Percentiles rank a stretch among this genome's conserved stretches.
These are phyloP conservation scores for Dactylonectria macrodidyma DNA, from an alignment of 2,329 filamentous ascomycete genomes.

Conservation along the genomic window DNA sequence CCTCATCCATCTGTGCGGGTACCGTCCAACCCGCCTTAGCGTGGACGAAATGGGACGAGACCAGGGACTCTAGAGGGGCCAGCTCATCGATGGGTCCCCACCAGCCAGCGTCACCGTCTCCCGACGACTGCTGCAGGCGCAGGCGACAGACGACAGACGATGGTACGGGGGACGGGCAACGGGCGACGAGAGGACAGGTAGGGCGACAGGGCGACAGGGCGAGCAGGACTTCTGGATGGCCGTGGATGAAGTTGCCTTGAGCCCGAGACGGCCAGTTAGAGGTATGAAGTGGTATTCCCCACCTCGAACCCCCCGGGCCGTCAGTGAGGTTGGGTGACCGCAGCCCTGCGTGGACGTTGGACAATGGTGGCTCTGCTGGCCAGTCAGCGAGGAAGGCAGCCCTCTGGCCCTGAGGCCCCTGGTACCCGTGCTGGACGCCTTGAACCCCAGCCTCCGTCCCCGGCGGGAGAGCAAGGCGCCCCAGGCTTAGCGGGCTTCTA, in stretches of 20 bases:
- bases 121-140: constrained; percentile 47
- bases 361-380: constrained; percentile 36
- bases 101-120: constrained; percentile 49
- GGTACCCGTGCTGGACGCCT: constrained; percentile 18
- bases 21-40: constrained; percentile 45
- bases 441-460: constrained; percentile 39
- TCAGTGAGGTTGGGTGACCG: constrained; percentile 41
- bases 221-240: constrained; percentile 38
- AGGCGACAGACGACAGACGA: constrained; percentile 32
- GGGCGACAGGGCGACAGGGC: constrained; percentile 5
- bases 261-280: constrained; percentile 19
- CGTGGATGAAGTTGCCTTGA: constrained; percentile 23
- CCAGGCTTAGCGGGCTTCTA: constrained; percentile 23
- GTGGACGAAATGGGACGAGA: constrained; percentile 47
- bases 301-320: constrained; percentile 14
- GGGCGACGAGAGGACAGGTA: neutral
- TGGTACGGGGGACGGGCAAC: constrained; percentile 11
- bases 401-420: constrained; percentile 24
- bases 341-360: constrained; percentile 45
- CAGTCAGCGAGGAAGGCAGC: constrained; percentile 37
- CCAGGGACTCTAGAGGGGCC: constrained; percentile 48
- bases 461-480: constrained; percentile 23
- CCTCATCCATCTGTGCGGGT: constrained; percentile 19
- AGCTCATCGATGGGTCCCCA: constrained; percentile 50
- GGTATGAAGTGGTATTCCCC: constrained; percentile 1